Percentiles rank a stretch among this genome's conserved stretches.
Evolutionary conservation across 179 eudicot genomes (phyloP).

Genomic region (Gypsophila paniculata): DNA sequence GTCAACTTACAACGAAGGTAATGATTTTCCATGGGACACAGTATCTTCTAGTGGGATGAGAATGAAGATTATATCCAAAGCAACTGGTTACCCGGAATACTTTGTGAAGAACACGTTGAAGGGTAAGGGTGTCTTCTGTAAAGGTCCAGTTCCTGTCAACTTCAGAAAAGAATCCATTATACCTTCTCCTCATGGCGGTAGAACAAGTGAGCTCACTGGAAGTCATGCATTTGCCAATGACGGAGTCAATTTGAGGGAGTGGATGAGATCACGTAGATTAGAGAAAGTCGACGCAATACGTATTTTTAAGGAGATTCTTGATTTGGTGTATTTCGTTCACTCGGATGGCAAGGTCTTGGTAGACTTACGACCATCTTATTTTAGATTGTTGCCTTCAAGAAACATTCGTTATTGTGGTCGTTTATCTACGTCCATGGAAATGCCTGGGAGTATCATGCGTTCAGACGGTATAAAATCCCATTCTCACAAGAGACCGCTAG

Average conservation of each 20-base stretch:
- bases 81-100: slow-evolving; percentile 69
- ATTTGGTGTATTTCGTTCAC: slow-evolving; percentile 59
- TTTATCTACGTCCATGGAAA: slow-evolving; percentile 35
- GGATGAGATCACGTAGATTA: slow-evolving; percentile 52
- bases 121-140: slow-evolving; percentile 68
- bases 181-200: slow-evolving; percentile 23
- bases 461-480: slow-evolving; percentile 33
- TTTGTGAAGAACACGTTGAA: slow-evolving; percentile 64
- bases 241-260: slow-evolving; percentile 70
- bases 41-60: slow-evolving; percentile 43
- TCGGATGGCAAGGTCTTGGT: slow-evolving; percentile 57
- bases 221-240: slow-evolving; percentile 25
- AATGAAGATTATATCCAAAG: slow-evolving; percentile 66
- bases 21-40: slow-evolving; percentile 21
- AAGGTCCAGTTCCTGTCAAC: slow-evolving; percentile 40
- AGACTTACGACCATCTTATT: slow-evolving; percentile 73
- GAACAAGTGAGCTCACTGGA: slow-evolving; percentile 20
- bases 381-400: slow-evolving; percentile 53
- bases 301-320: slow-evolving; percentile 65
- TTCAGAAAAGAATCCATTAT: slow-evolving; percentile 20
- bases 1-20: slow-evolving; percentile 27
- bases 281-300: slow-evolving; percentile 47
- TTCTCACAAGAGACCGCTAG: slow-evolving; percentile 51
- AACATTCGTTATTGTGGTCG: slow-evolving; percentile 57
- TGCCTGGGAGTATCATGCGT: slow-evolving; percentile 22